These are phyloP conservation scores for Termitomyces sp. DNA, from an alignment of 768 basidiomycete species.

Conservation along the genomic window DNA sequence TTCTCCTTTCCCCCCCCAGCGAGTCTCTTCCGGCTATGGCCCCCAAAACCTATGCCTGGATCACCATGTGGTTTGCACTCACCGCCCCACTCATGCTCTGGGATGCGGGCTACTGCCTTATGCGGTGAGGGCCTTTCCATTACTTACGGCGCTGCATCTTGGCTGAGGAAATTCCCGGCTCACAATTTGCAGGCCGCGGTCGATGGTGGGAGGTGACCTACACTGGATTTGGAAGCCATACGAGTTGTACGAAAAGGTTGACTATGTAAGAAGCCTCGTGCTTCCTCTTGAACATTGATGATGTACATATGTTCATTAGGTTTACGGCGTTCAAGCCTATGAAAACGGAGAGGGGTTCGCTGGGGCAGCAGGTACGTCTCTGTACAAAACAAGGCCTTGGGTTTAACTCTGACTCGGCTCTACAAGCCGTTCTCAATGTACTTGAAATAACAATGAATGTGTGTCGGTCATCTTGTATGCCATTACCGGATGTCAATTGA, in stretches of 20 bases:
- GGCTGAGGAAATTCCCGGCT: background rate
- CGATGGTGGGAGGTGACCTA: constrained; percentile 65
- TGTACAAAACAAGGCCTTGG: background rate
- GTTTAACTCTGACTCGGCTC: constrained; percentile 2
- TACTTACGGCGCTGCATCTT: constrained; percentile 25
- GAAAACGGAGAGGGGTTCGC: constrained; percentile 68
- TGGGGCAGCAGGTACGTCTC: constrained; percentile 60
- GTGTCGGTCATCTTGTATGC: constrained; percentile 5
- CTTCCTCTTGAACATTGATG: constrained; percentile 4
- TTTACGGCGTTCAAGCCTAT: constrained; percentile 68
- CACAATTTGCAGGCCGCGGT: constrained; percentile 29
- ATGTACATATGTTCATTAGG: constrained; percentile 28
- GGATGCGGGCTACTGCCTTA: constrained; percentile 58
- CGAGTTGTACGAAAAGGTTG: constrained; percentile 57
- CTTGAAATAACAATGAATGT: constrained; percentile 69
- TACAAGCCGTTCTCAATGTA: constrained; percentile 65
- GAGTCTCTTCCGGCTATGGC: constrained; percentile 17
- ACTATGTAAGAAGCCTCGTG: constrained; percentile 21
- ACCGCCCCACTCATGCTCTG: constrained; percentile 62
- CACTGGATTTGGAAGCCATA: constrained; percentile 85
- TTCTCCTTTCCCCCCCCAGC: constrained; percentile 1
- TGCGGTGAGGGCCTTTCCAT: constrained; percentile 33
- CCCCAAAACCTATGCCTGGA: constrained; percentile 39
- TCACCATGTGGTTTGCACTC: constrained; percentile 53
- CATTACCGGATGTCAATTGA: constrained; percentile 8